phyloP scores from a whole-genome alignment of 2,329 filamentous ascomycete species.

The Alternaria hordeiaustralica region DNA sequence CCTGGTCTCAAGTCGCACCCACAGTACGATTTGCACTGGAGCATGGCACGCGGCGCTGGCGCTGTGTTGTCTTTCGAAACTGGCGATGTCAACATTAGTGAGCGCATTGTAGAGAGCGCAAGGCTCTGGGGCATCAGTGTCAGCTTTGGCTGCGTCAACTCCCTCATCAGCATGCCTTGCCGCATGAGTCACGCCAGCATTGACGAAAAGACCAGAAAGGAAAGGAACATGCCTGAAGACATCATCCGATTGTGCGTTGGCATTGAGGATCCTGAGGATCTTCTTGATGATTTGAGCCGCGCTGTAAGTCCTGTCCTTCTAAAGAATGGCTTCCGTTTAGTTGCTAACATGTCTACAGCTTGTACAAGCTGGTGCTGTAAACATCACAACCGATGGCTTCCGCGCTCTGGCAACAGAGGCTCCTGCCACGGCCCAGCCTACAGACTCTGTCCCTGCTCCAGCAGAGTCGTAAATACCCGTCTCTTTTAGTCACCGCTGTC shows the following conservation, averaged over 20 bases:
- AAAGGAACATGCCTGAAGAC: slow-evolving; percentile 85
- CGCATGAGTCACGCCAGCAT: slow-evolving; percentile 99
- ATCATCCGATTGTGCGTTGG: slow-evolving; percentile 95
- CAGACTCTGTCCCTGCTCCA: slow-evolving; percentile 20
- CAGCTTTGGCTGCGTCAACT: slow-evolving; percentile 98
- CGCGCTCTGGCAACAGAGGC: slow-evolving; percentile 59
- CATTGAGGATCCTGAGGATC: slow-evolving; percentile 89
- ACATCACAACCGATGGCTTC: slow-evolving; percentile 82
- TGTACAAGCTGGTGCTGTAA: slow-evolving; percentile 92
- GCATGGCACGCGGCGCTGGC: slow-evolving; percentile 90
- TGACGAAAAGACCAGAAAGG: slow-evolving; percentile 83
- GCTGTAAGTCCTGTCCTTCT: slow-evolving; percentile 69
- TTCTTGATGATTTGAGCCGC: slow-evolving; percentile 90
- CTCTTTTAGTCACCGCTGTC: slow-evolving; percentile 45
- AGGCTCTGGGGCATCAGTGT: slow-evolving; percentile 94
- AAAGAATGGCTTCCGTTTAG: neutral
- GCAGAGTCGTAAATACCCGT: slow-evolving; percentile 12
- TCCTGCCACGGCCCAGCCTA: neutral
- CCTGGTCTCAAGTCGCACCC: slow-evolving; percentile 93
- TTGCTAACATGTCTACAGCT: slow-evolving; percentile 55
- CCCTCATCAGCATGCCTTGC: slow-evolving; percentile 98
- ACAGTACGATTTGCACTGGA: slow-evolving; percentile 95
- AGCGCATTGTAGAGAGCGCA: slow-evolving; percentile 92
- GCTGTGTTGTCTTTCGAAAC: slow-evolving; percentile 97
- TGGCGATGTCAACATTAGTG: slow-evolving; percentile 79